phyloP scores from a whole-genome alignment of 495 filamentous ascomycete species.

The Penicillium cinerascens region DNA sequence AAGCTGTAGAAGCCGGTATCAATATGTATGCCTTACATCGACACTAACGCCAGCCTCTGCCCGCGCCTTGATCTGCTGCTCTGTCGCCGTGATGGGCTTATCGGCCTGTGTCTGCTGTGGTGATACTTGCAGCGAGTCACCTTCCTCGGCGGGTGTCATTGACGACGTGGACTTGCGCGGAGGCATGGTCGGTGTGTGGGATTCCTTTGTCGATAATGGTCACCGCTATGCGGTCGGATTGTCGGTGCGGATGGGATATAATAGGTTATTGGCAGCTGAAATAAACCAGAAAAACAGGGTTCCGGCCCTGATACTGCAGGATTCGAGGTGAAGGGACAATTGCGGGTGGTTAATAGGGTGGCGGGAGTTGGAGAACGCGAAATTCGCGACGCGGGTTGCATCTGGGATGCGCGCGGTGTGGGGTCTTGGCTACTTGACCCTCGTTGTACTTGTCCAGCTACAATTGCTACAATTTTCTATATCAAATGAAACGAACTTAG shows the following conservation, averaged over 20 bases:
- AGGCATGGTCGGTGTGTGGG: constrained; percentile 22
- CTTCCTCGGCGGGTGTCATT: constrained; percentile 26
- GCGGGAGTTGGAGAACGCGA: constrained; percentile 20
- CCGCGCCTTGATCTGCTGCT: constrained; percentile 46
- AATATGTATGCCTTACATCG: constrained; percentile 27
- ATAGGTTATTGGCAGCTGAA: background rate
- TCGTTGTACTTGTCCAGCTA: background rate
- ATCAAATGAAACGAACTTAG: background rate
- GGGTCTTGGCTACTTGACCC: constrained; percentile 1
- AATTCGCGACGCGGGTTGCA: constrained; percentile 22
- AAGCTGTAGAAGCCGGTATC: background rate
- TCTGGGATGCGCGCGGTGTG: constrained; percentile 10
- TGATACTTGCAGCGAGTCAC: constrained; percentile 17
- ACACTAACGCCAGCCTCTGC: constrained; percentile 42
- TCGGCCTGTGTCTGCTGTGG: constrained; percentile 19
- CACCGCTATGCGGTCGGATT: background rate
- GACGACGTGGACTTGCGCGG: constrained; percentile 39
- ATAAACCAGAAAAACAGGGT: background rate
- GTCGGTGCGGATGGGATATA: background rate
- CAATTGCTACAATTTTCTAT: background rate
- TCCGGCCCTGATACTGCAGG: background rate
- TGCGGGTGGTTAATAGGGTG: constrained; percentile 1
- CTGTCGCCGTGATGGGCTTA: constrained; percentile 38
- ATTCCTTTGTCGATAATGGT: background rate
- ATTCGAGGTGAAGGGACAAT: background rate